Base-by-base conservation (phyloP, 192 early-diverging fungal genomes). In the Entomortierella beljakovae region DNA sequence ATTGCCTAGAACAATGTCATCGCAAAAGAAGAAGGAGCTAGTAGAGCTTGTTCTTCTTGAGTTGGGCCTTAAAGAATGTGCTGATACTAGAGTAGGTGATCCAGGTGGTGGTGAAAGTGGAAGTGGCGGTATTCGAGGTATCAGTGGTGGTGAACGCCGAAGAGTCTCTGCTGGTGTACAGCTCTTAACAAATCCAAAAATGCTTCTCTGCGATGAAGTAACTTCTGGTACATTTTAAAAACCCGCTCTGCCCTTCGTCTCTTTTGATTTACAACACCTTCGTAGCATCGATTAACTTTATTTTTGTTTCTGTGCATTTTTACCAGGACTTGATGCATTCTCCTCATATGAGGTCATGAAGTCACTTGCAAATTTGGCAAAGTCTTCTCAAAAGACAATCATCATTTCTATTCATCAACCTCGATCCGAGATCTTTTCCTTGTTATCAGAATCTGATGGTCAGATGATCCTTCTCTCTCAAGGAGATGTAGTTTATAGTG, bases 401-500 rank as follows among this genome's bases (percentile, higher is more conserved):
- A 82, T 98, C 23, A 91, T 94, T 80, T 94, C 93, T 8, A 94
- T 98, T 64, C 96, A 98, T 72, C 96, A 97, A 80, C 96, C 96
- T 23, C 87, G 88, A 43, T 92, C 91, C 6, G 89, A 94, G 57
- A 88, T 95, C 50, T 96, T 92, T 82, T 83, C 84, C 22, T 80
- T 92, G 38, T 93, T 97, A 63, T 48, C 75, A 25, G 75, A 79
- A 13, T 69, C 75, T 0, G 75, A 79, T 23, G 75, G 75, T 22
- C 75, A 79, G 46, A 79, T 79, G 75, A 68, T 79, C 2, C 61
- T 79, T 0, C 62, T 79, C 5, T 79, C 75, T 4, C 54, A 68
- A 38, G 75, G 75, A 8, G 75, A 79, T 65, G 68, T 79, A 23
- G 35, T 79, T 5, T 79, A 79, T 33, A 79, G 75, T 55, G 75